Evolutionary conservation across 441 rosid species (phyloP).

Genomic region (Populus hybrid): DNA sequence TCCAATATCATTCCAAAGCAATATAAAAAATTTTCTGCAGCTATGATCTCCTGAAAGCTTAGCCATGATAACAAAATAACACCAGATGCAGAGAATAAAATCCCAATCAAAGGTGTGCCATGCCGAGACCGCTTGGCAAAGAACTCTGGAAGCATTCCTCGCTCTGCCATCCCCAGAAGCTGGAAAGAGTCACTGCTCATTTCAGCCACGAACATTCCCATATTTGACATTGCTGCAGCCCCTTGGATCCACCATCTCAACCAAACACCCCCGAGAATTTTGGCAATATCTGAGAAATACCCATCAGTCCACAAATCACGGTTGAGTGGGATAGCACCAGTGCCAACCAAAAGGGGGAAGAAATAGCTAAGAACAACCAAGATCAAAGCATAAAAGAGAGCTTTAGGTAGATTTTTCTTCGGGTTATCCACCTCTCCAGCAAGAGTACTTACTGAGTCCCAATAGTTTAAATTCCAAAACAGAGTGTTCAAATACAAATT

Average conservation of each 20-base stretch:
- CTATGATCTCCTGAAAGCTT: not conserved
- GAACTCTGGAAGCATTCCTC: conserved; percentile 63
- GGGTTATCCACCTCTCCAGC: conserved; percentile 43
- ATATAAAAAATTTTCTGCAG: conserved; percentile 42
- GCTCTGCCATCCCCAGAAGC: conserved; percentile 71
- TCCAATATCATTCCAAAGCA: conserved; percentile 70
- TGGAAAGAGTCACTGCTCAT: conserved; percentile 79
- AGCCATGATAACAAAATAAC: conserved; percentile 14
- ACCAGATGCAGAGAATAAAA: conserved; percentile 65
- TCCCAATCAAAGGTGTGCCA: conserved; percentile 63
- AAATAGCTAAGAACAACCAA: conserved; percentile 50
- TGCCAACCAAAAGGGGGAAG: conserved; percentile 55
- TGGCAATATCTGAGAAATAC: conserved; percentile 64
- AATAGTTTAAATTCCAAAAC: conserved; percentile 73
- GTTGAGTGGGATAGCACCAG: conserved; percentile 50
- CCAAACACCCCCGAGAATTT: conserved; percentile 60
- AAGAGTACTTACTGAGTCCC: conserved; percentile 71
- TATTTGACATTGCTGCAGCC: conserved; percentile 59
- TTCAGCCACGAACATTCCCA: conserved; percentile 70
- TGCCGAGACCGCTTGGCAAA: conserved; percentile 52
- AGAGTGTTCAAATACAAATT: conserved; percentile 59
- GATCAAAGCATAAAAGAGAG: conserved; percentile 19
- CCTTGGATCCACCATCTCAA: conserved; percentile 64
- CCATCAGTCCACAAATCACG: conserved; percentile 60
- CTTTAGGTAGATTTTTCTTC: conserved; percentile 49